Evolutionary conservation across 1,139 yeast species (phyloP).

Genomic region (Hansenula lynferdii): DNA sequence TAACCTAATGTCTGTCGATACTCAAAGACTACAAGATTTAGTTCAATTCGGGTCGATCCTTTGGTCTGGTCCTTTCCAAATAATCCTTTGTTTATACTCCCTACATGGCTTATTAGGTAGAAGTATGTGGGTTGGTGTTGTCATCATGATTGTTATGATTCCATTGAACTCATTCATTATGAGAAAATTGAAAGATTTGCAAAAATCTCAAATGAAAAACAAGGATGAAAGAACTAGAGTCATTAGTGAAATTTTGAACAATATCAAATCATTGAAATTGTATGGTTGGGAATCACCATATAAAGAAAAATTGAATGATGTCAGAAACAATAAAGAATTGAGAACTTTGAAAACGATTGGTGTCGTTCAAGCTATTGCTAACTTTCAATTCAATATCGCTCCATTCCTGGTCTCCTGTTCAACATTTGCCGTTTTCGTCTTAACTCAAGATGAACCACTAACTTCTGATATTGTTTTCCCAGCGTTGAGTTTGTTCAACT

Average conservation of each 20-base stretch:
- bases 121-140: slow-evolving; percentile 97
- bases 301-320: slow-evolving; percentile 62
- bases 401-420: slow-evolving; percentile 91
- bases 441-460: slow-evolving; percentile 59
- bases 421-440: slow-evolving; percentile 82
- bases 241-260: slow-evolving; percentile 83
- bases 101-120: slow-evolving; percentile 76
- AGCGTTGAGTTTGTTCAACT: slow-evolving; percentile 80
- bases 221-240: slow-evolving; percentile 67
- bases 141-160: slow-evolving; percentile 76
- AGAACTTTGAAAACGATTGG: slow-evolving; percentile 75
- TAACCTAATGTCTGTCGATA: slow-evolving; percentile 94
- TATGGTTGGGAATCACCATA: slow-evolving; percentile 97
- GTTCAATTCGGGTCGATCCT: slow-evolving; percentile 81
- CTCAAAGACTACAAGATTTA: slow-evolving; percentile 88
- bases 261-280: slow-evolving; percentile 85
- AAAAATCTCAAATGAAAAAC: slow-evolving; percentile 66
- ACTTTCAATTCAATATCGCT: slow-evolving; percentile 80
- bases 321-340: slow-evolving; percentile 88
- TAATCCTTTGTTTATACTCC: slow-evolving; percentile 70
- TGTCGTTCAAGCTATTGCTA: slow-evolving; percentile 63
- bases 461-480: slow-evolving; percentile 95
- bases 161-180: slow-evolving; percentile 80
- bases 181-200: slow-evolving; percentile 67
- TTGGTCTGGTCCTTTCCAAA: slow-evolving; percentile 98